Evolutionary conservation across 768 basidiomycete species (phyloP).

Genomic region (Boletus huronensis): DNA sequence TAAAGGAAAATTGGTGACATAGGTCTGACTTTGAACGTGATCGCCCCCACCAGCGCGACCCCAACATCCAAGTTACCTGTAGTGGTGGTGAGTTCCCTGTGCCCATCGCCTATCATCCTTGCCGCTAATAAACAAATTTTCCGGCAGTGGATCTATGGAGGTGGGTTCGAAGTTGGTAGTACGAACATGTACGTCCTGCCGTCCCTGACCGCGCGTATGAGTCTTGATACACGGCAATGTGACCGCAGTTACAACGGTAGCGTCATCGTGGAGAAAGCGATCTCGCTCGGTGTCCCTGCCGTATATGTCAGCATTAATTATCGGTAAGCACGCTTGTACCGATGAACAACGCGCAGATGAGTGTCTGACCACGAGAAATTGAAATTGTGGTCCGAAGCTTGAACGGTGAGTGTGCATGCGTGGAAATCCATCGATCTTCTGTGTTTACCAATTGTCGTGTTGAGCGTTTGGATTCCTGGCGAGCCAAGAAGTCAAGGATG

Average conservation of each 20-base stretch:
- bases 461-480: conserved; percentile 40
- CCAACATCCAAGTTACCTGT: conserved; percentile 48
- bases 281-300: conserved; percentile 31
- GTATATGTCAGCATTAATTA: conserved; percentile 42
- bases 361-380: background rate
- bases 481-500: conserved; percentile 37
- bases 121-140: background rate
- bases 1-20: background rate
- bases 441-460: background rate
- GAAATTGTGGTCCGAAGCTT: background rate
- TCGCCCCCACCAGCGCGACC: conserved; percentile 41
- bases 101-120: background rate
- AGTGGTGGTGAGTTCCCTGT: conserved; percentile 40
- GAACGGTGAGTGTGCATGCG: conserved; percentile 1
- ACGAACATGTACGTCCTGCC: conserved; percentile 5
- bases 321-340: conserved; percentile 26
- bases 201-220: too few relatives aligned
- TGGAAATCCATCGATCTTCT: background rate
- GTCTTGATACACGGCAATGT: background rate
- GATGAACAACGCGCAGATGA: background rate
- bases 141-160: conserved; percentile 33
- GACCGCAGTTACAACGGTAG: conserved; percentile 15
- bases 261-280: conserved; percentile 31
- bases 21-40: conserved; percentile 53
- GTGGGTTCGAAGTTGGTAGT: conserved; percentile 35